Conservation (phyloP, 768 basidiomycete species). For the Leucocoprinus leucothites region DNA sequence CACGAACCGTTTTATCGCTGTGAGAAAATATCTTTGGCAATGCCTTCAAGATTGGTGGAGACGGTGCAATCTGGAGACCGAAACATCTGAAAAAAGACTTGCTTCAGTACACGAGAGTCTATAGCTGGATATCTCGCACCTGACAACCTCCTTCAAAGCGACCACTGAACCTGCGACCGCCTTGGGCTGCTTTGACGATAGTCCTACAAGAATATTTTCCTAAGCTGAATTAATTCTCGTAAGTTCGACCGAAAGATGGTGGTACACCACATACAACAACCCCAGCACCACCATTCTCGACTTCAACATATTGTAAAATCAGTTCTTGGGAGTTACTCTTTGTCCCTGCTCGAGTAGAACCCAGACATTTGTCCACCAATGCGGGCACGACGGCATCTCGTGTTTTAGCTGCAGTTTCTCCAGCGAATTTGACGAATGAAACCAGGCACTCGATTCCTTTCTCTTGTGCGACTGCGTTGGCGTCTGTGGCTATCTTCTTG, state of each 20-base stretch:
- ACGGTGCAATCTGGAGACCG: constrained; percentile 70
- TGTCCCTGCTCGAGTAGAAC: constrained; percentile 87
- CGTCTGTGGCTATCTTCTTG: constrained; percentile 85
- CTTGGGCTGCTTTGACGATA: constrained; percentile 94
- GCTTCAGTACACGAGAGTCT: constrained; percentile 11
- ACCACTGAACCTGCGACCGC: constrained; percentile 75
- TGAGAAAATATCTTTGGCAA: constrained; percentile 94
- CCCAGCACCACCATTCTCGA: constrained; percentile 84
- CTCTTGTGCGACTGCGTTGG: constrained; percentile 97
- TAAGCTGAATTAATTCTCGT: constrained; percentile 31
- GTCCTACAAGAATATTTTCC: constrained; percentile 79
- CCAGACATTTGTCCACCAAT: constrained; percentile 93
- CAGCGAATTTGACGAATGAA: constrained; percentile 85
- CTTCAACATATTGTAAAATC: constrained; percentile 86
- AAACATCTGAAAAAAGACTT: constrained; percentile 53
- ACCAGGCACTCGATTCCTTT: constrained; percentile 91
- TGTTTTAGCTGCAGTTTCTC: constrained; percentile 81
- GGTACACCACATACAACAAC: constrained; percentile 70
- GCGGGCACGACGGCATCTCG: constrained; percentile 82
- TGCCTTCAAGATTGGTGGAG: constrained; percentile 78
- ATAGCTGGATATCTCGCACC: constrained; percentile 44
- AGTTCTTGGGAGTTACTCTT: constrained; percentile 86
- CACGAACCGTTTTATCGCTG: constrained; percentile 91
- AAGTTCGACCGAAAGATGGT: constrained; percentile 21
- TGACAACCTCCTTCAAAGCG: constrained; percentile 80